Base-by-base conservation (phyloP, 164 flowering plant species). In the Brasenia schreberi region DNA sequence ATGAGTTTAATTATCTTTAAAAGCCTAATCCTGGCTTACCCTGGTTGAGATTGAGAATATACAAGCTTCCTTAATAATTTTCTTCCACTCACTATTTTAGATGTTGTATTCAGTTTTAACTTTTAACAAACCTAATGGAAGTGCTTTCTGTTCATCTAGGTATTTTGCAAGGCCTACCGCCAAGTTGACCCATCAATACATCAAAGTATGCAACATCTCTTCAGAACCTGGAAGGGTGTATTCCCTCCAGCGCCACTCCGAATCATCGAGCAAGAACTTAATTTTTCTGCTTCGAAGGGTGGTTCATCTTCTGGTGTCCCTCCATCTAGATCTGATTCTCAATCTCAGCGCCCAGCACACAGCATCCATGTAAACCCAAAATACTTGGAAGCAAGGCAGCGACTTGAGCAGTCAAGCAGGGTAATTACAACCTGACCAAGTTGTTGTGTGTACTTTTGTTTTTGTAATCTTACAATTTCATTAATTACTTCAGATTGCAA, bases 281-380 rank as follows among this genome's bases (percentile, higher is more conserved):
- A 89, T 42, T 82, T 94, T 67, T 9, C 77, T 19, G 56, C 87
- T 33, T 66, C 79, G 7, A 74, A 63, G 11, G 89, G 82, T 78
- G 84, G 85, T 65, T 81, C 88, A 59, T 79, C 91, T 62, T 80
- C 96, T 61, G 85, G 80, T 9, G 62, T 71, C 43, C 16, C 82
- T 64, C 23, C 83, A 39, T 73, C 94, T 11, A 89, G 80, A 76
- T 70, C 86, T 66, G 92, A 85, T 68, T 69, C 86, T 10, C 88
- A 83, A 75, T 72, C 88, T 56, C 95, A 82, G 64, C 86, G 84
- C 45, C 90, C 85, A 62, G 77, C 85, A n/a, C 89, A 87, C 44
- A 87, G 97, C 74, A 95, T 95, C 77, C 99, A 95, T 83, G 97
- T 95, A 16, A 95, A 95, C 79, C 99, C 99, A 6, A 92, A 88